Base-by-base conservation (phyloP, 225 moss, liverwort and hornwort species). In the Anthoceros angustus region DNA sequence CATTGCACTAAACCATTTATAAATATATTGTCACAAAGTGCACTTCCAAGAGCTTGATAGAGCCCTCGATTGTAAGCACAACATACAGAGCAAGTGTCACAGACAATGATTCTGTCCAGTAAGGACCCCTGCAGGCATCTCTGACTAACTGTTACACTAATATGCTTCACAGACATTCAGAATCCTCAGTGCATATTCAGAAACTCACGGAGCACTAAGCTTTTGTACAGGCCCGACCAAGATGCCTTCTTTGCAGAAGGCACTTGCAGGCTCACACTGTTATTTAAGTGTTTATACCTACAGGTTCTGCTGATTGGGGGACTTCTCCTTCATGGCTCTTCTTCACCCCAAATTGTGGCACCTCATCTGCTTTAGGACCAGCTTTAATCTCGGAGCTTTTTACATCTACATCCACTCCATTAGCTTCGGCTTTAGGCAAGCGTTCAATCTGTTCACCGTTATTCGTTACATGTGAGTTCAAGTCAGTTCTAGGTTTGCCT, bases 21-120 rank as follows among this genome's bases (percentile, higher is more conserved):
- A 55, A 55, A 18, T 55, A 55, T 55, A 55, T 55, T 55, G 23
- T 55, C 23, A 55, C 55, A 55, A 4, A 3, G 12, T 55, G n/a
- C 55, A 55, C 55, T 55, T 15, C 55, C 55, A 20, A 55, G 55
- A 55, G 55, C 55, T 55, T 20, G n/a, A 5, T 55, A 55, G 23
- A 20, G 55, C 55, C 55, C 55, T 55, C 55, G 55, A 55, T 55
- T 55, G 18, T 55, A 18, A 55, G 55, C 55, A 55, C 55, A 55
- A 23, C 18, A 55, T 55, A 55, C 55, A 55, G 55, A 55, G 55
- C 55, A 23, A 55, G 55, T 55, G 55, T 55, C 55, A 55, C 55
- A 55, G 55, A 18, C 18, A 32, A 32, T 32, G 32, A 32, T 32
- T 32, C 32, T 32, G 32, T 32, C 32, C 32, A 32, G 32, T 32